Conservation (phyloP, 2,329 filamentous ascomycete species). For the Penicillium polonicum region DNA sequence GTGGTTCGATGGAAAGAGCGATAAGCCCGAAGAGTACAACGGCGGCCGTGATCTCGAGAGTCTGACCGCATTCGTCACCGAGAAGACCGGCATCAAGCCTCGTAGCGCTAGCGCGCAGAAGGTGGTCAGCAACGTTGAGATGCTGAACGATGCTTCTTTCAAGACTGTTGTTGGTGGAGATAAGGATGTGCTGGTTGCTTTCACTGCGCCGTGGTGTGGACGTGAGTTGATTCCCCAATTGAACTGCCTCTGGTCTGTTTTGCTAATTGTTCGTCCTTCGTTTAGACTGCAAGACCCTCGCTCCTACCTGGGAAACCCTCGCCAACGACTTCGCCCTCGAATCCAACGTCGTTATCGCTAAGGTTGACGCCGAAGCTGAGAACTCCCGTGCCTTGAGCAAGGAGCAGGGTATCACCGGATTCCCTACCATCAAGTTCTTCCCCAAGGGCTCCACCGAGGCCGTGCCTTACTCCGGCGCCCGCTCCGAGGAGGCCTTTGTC, state of each 20-base stretch:
- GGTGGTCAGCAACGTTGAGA: conserved; percentile 71
- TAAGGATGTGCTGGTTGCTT: conserved; percentile 89
- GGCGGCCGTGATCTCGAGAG: conserved; percentile 85
- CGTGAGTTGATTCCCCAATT: conserved; percentile 61
- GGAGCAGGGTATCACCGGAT: conserved; percentile 76
- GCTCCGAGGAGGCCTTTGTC: conserved; percentile 73
- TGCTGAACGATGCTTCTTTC: conserved; percentile 79
- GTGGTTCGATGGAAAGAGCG: conserved; percentile 94
- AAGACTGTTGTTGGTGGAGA: conserved; percentile 74
- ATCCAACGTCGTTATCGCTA: conserved; percentile 78
- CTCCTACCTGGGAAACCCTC: conserved; percentile 84
- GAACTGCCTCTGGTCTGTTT: conserved; percentile 1
- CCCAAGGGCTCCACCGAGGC: conserved; percentile 74
- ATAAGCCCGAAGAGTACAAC: conserved; percentile 79
- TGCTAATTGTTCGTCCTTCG: conserved; percentile 7
- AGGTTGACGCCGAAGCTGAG: conserved; percentile 89
- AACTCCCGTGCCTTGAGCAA: conserved; percentile 76
- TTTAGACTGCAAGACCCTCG: conserved; percentile 92
- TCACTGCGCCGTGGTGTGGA: conserved; percentile 97
- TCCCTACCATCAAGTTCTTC: conserved; percentile 99
- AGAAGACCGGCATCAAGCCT: conserved; percentile 82
- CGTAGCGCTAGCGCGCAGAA: conserved; percentile 60
- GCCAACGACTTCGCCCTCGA: conserved; percentile 79
- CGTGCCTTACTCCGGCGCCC: conserved; percentile 71
- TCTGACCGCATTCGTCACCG: conserved; percentile 72